Percentiles rank a stretch among this genome's conserved stretches.
Evolutionary conservation across 139 green algal species (phyloP).

Genomic region (Chlamydomonas sp.): DNA sequence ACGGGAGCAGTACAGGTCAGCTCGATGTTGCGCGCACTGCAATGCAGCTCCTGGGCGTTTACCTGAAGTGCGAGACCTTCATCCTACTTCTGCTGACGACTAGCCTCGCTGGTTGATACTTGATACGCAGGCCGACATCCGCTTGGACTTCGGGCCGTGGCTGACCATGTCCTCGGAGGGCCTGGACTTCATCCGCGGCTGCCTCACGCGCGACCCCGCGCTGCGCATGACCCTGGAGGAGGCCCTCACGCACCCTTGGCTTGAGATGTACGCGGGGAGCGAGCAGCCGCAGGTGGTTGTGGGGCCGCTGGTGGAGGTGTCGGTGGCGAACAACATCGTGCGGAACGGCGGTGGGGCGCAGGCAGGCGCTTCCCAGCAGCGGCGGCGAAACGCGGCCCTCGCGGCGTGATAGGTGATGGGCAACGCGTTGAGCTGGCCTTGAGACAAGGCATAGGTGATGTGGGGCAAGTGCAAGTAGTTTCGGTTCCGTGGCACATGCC

Average conservation of each 20-base stretch:
- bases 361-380: too few species aligned
- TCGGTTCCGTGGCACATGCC: too few species aligned
- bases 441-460: too few species aligned
- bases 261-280: constrained; percentile 7
- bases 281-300: neutral
- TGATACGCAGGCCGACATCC: constrained; percentile 10
- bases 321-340: constrained; percentile 30
- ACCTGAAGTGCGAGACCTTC: neutral
- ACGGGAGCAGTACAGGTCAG: too few species aligned
- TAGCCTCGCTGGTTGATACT: neutral
- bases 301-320: constrained; percentile 23
- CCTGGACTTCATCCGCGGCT: constrained; percentile 48
- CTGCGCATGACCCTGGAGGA: constrained; percentile 52
- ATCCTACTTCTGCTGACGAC: neutral
- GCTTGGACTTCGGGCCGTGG: constrained; percentile 58
- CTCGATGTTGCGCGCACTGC: too few species aligned
- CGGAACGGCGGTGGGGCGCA: too few species aligned
- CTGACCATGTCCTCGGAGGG: constrained; percentile 53
- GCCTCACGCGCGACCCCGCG: constrained; percentile 49
- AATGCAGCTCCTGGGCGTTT: too few species aligned
- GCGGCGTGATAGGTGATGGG: too few species aligned
- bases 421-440: too few species aligned
- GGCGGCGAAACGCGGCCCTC: too few species aligned
- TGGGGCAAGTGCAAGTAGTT: too few species aligned
- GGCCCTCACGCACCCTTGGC: constrained; percentile 61